Evolutionary conservation across 2,329 filamentous ascomycete genomes (phyloP), one percentile per base, ranked within the genome.

Genomic region (Penicillium sp.): DNA sequence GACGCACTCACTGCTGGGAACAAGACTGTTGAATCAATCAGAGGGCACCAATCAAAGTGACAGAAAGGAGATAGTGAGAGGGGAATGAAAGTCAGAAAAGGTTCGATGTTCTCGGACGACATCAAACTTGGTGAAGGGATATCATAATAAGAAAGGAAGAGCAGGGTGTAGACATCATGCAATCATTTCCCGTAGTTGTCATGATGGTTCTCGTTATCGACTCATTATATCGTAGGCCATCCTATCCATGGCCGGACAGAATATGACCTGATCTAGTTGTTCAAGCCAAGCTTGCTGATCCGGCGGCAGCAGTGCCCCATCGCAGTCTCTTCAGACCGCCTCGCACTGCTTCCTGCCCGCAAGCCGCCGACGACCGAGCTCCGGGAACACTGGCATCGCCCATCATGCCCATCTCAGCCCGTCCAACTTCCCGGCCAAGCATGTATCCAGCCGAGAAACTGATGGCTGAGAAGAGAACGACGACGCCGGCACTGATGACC

Each of bases 401-500:
- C 46, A 72, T 65, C 35, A 69, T 68, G 22, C 66, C 72, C 41
- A 73, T 79, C 67, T 87, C 85, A 2, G 81, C 74, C 53, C 79
- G 77, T 1, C 84, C 85, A 4, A 84, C 80, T 62, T 88, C 85
- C 55, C 81, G 81, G 11, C 86, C 86, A 14, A 87, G 78, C 14
- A 83, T 82, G 66, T 88, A 88, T 1, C 86, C 86, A 4, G 86
- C 86, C 0, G 84, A 84, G 70, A 88, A 89, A 65, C 85, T 86
- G 61, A 88, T 81, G 2, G 86, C 86, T 16, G 83, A 86, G 56
- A 88, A 82, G 0, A 88, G 78, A 2, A 88, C 84, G 1, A 88
- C 84, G 18, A 88, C 85, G 2, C 86, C 85, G 0, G 86, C 86
- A 50, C 84, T 86, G 49, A 88, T 82, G 4, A 88, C 83, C 86